Evolutionary conservation across 2,329 filamentous ascomycete species (phyloP), one percentile per base, ranked within the genome.

Genomic region (Nemania serpens): DNA sequence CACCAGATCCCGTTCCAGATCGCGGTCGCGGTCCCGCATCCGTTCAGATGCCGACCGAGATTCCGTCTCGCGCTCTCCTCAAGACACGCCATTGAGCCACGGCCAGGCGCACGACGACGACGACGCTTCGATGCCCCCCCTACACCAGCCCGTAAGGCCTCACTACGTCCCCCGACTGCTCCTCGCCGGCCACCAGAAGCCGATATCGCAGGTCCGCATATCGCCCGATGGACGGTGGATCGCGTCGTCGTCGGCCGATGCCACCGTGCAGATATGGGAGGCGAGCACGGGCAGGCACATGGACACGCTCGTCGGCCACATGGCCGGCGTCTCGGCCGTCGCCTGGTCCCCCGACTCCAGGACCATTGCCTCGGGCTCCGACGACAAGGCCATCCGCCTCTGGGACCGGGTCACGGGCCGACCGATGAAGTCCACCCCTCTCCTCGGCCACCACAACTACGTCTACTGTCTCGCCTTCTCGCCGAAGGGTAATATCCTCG

Each of bases 401-500:
- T 99, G 95, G 95, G 91, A 97, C 71, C 79, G 86, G 7, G 81
- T 87, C 17, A 88, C 86, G 20, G 84, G 84, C 0, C 78, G 82
- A 7, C 83, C 84, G 13, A 82, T 81, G 60, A 80, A 81, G 29
- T 79, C 80, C 68, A 79, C 80, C 2, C 84, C 86, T 5, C 81
- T 98, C 66, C 82, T 90, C 22, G 94, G 95, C 2, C 95, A 99
- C 71, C 93, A 97, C 75, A 98, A 96, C 76, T 98, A 98, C 76
- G 89, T 99, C 34, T 97, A 96, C 77, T 92, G 90, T 52, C 81
- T 99, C 36, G 93, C 93, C 5, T 98, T 98, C 75, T 94, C 91
- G n/a, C 95, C 95, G 1, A 98, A 97, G 75, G 95, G 95, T 22
- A 99, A 99, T 73, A 97, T 98, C 73, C 84, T 99, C 36, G 95